Evolutionary conservation across 2,329 filamentous ascomycete species (phyloP).

Genomic region (Penicillium palitans): DNA sequence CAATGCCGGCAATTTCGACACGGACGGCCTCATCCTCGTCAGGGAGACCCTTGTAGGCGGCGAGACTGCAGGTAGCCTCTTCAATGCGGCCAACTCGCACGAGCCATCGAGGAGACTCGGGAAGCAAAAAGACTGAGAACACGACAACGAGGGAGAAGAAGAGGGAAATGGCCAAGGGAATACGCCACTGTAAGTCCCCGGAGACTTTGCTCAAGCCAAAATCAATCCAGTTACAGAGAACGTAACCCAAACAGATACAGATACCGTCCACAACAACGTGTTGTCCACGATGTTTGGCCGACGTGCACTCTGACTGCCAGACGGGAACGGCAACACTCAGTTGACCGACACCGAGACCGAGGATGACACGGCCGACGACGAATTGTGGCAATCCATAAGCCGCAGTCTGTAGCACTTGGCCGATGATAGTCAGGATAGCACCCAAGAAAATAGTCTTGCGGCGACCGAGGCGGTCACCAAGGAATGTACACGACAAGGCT

Average conservation of each 20-base stretch:
- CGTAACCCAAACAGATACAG: conserved; percentile 39
- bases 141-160: conserved; percentile 27
- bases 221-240: conserved; percentile 37
- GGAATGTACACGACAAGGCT: conserved; percentile 18
- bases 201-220: conserved; percentile 21
- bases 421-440: conserved; percentile 47
- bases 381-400: conserved; percentile 50
- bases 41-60: conserved; percentile 45
- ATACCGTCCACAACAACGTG: conserved; percentile 53
- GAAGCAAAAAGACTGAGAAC: conserved; percentile 23
- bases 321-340: conserved; percentile 52
- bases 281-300: conserved; percentile 49
- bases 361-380: conserved; percentile 51
- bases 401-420: conserved; percentile 47
- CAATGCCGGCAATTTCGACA: conserved; percentile 50
- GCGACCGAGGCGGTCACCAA: conserved; percentile 51
- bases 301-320: conserved; percentile 52
- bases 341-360: conserved; percentile 52
- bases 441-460: conserved; percentile 48
- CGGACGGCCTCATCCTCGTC: conserved; percentile 45
- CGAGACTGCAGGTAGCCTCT: conserved; percentile 33
- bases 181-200: conserved; percentile 25
- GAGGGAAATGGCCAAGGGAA: conserved; percentile 25
- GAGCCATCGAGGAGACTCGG: conserved; percentile 29
- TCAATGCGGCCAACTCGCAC: conserved; percentile 39